These are phyloP conservation scores for Penicillium vulpinum DNA, from an alignment of 2,329 filamentous ascomycete genomes.

Conservation along the genomic window DNA sequence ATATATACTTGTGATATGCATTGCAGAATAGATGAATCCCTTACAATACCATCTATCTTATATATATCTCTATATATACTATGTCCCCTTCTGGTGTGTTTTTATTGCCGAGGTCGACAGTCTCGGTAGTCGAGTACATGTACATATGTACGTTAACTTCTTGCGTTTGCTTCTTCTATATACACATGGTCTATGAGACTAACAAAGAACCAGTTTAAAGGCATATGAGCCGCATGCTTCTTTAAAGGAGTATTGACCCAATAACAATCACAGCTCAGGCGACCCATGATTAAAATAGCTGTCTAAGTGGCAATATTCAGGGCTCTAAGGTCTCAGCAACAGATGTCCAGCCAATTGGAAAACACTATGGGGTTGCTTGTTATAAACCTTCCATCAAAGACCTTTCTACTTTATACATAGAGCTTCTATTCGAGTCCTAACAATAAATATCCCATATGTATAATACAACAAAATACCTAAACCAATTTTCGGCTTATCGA, in stretches of 20 bases:
- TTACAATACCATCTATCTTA: background rate
- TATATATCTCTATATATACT: background rate
- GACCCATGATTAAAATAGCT: conserved; percentile 3
- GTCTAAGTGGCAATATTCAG: conserved; percentile 8
- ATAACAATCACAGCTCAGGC: background rate
- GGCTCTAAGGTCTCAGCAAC: conserved; percentile 2
- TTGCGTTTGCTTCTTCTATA: background rate
- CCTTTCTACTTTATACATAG: background rate
- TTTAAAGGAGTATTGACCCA: background rate
- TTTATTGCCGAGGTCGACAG: background rate
- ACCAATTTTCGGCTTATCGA: background rate
- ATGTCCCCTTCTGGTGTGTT: background rate
- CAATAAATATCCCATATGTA: background rate
- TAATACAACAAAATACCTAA: background rate
- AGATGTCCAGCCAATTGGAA: conserved; percentile 15
- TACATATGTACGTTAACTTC: too few species aligned
- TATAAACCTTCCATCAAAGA: background rate
- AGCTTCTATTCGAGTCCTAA: background rate
- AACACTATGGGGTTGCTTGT: background rate
- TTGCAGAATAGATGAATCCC: background rate
- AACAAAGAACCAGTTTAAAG: background rate
- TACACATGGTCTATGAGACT: background rate
- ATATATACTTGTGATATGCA: background rate
- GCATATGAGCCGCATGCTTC: background rate
- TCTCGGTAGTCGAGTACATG: background rate